Conservation (phyloP, 2,329 filamentous ascomycete species). For the Cercospora canescens region DNA sequence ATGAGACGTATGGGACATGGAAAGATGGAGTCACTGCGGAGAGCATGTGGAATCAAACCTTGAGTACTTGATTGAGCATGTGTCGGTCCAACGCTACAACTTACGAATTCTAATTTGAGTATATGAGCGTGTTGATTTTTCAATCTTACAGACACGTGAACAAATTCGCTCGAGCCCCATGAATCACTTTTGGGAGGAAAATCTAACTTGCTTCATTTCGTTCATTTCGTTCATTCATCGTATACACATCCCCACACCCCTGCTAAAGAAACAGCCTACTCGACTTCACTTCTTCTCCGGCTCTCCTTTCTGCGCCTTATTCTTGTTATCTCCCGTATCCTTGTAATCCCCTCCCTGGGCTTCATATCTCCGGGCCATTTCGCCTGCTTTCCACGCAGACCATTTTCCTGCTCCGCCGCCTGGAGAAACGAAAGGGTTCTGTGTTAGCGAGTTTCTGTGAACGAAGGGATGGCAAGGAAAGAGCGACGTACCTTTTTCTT, state of each 20-base stretch:
- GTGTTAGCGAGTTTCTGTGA: too few relatives aligned
- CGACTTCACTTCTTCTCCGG: conserved; percentile 37
- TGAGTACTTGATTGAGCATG: conserved; percentile 7
- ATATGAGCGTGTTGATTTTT: too few relatives aligned
- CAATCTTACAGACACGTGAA: too few relatives aligned
- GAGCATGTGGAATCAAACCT: conserved; percentile 54
- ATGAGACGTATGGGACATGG: conserved; percentile 48
- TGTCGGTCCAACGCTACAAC: too few relatives aligned
- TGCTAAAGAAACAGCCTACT: too few relatives aligned
- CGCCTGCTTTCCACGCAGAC: conserved; percentile 36
- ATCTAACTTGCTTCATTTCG: too few relatives aligned
- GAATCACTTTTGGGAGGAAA: too few relatives aligned
- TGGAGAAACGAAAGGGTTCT: too few relatives aligned
- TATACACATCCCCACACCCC: not conserved
- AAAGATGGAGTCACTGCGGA: conserved; percentile 49
- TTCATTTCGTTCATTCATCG: not conserved
- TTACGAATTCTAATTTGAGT: too few relatives aligned
- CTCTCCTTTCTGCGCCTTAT: conserved; percentile 32
- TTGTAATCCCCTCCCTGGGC: conserved; percentile 35
- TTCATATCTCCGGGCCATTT: conserved; percentile 34
- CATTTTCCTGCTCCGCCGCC: conserved; percentile 34
- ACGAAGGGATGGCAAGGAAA: not conserved
- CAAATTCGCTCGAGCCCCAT: too few relatives aligned
- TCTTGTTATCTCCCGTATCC: conserved; percentile 32
- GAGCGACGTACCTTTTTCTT: conserved; percentile 32